phyloP scores from a whole-genome alignment of 2,329 filamentous ascomycete genomes.

The Alternaria incomplexa region DNA sequence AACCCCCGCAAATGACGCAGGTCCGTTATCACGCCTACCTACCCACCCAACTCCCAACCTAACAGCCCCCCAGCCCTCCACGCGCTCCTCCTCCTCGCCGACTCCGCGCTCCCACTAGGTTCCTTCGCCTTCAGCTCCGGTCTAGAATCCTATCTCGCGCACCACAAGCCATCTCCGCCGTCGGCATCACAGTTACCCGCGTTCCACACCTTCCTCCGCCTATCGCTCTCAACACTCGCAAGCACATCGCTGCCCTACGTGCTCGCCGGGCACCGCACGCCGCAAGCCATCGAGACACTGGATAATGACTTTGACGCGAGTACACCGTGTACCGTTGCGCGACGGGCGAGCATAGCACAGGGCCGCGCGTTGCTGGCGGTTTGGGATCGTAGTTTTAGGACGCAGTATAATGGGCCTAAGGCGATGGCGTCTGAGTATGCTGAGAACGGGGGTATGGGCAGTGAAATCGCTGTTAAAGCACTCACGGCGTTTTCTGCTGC shows the following conservation, averaged over 20 bases:
- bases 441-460: neutral
- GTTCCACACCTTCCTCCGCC: slow-evolving; percentile 71
- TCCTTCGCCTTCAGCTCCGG: slow-evolving; percentile 89
- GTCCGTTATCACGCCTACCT: slow-evolving; percentile 13
- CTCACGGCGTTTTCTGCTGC: slow-evolving; percentile 37
- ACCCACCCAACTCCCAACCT: neutral
- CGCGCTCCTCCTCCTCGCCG: slow-evolving; percentile 76
- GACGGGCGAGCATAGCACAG: slow-evolving; percentile 76
- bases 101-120: slow-evolving; percentile 81
- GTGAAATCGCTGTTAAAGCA: slow-evolving; percentile 24
- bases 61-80: slow-evolving; percentile 55
- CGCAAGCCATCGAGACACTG: slow-evolving; percentile 59
- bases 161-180: slow-evolving; percentile 55
- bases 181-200: slow-evolving; percentile 46
- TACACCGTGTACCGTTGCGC: slow-evolving; percentile 78
- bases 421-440: neutral
- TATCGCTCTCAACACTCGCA: slow-evolving; percentile 74
- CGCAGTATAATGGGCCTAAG: slow-evolving; percentile 21
- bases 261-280: slow-evolving; percentile 68
- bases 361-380: slow-evolving; percentile 75
- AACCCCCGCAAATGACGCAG: slow-evolving; percentile 20
- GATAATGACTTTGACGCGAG: slow-evolving; percentile 80
- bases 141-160: slow-evolving; percentile 80
- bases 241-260: slow-evolving; percentile 77
- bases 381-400: slow-evolving; percentile 74